Evolutionary conservation across 345 rosid species (phyloP), one percentile per base, ranked within the genome.

Genomic region (Populus deltoides): DNA sequence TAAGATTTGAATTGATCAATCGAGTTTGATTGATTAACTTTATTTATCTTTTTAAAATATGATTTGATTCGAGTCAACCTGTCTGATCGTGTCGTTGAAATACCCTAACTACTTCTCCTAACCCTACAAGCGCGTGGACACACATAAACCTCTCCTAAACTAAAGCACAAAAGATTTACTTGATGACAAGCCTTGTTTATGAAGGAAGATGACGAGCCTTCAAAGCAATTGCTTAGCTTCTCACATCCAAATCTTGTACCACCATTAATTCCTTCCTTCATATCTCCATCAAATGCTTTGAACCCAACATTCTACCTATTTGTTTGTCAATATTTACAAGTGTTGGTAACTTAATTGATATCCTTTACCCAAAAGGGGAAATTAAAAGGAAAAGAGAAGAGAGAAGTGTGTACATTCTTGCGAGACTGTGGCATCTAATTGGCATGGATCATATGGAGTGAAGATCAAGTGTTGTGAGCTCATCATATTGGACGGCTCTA

Each of bases 161-260:
- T 31, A 13, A 66, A 27, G n/a, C 70, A 16, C 12, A 20, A 67
- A 31, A 67, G 24, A 36, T 67, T 7, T 29, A 36, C 3, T 25
- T 38, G 5, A 22, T 5, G 9, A 24, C 29, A 57, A 33, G 5
- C 36, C 63, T 8, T 22, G 63, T 57, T 4, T 4, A 59, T 4
- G 29, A 24, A 59, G 29, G 65, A 59, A 59, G 29, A 59, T 20
- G n/a, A 80, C 82, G 90, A 86, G 87, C 86, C 86, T 88, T 88
- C 91, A 77, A 65, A 45, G 91, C 88, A 87, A 82, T 81, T 80
- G 77, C 69, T 61, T 43, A 1, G n/a, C 20, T 70, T 29, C 24
- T 49, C 57, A 0, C 57, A 3, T 35, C 81, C 71, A 66, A 51
- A 62, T 7, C 18, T 11, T 24, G 24, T 13, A n/a, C 18, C 69